Conservation (phyloP, 1,284 basidiomycete species). For the Leccinum pachyderme region DNA sequence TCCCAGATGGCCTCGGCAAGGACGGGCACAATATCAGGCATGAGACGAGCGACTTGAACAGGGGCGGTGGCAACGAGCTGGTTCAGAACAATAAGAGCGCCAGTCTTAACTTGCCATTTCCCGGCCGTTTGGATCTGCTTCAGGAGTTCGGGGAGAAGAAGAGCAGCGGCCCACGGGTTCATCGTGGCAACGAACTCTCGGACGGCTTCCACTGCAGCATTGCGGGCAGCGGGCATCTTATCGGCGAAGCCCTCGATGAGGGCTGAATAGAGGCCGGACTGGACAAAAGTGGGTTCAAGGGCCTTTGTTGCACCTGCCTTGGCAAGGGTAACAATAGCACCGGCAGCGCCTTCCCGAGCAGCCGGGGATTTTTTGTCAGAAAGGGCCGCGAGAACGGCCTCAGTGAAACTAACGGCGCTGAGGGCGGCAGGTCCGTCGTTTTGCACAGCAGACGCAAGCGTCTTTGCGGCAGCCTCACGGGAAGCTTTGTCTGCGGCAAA, state of each 20-base stretch:
- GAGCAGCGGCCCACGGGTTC: constrained; percentile 88
- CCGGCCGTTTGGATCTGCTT: constrained; percentile 94
- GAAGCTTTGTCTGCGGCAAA: constrained; percentile 74
- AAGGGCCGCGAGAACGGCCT: constrained; percentile 83
- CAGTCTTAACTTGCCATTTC: constrained; percentile 99
- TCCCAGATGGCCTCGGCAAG: constrained; percentile 98
- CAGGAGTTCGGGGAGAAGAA: constrained; percentile 89
- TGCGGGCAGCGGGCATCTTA: constrained; percentile 85
- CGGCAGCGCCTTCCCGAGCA: constrained; percentile 82
- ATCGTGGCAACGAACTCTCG: constrained; percentile 77
- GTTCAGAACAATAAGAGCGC: constrained; percentile 82
- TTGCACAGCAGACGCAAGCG: constrained; percentile 74
- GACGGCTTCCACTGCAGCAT: constrained; percentile 85
- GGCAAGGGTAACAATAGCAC: constrained; percentile 70
- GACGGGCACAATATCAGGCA: constrained; percentile 95
- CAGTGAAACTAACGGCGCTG: constrained; percentile 72
- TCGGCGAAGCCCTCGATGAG: constrained; percentile 93
- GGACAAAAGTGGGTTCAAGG: constrained; percentile 88
- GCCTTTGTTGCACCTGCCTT: constrained; percentile 80
- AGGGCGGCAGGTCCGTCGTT: constrained; percentile 87
- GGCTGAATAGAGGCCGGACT: constrained; percentile 80
- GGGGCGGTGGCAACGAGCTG: constrained; percentile 88
- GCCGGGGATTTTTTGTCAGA: constrained; percentile 89
- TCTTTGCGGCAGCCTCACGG: constrained; percentile 67
- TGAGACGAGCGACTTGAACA: constrained; percentile 83